Percentiles rank a stretch among this genome's conserved stretches.
Evolutionary conservation across 768 basidiomycete genomes (phyloP).

Genomic region (Phylloporus sp.): DNA sequence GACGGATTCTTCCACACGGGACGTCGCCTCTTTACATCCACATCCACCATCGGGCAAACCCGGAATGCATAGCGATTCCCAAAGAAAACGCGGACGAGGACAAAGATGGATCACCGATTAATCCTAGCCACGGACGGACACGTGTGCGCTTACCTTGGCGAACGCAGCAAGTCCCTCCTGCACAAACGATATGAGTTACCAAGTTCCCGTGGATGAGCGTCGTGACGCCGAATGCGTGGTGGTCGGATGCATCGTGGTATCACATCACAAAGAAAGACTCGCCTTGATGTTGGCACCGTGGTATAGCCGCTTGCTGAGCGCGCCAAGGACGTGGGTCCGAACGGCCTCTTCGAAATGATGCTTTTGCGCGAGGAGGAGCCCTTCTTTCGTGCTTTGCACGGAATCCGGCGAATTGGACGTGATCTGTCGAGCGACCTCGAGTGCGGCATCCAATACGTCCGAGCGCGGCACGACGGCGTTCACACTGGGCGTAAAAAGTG

Average conservation of each 20-base stretch:
- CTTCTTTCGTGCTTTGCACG: constrained; percentile 73
- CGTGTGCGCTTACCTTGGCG: constrained; percentile 30
- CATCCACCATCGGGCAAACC: constrained; percentile 1
- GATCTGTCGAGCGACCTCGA: constrained; percentile 59
- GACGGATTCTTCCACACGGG: constrained; percentile 20
- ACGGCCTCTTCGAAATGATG: constrained; percentile 52
- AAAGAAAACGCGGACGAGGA: not conserved
- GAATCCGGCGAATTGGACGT: constrained; percentile 71
- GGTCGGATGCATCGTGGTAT: not conserved
- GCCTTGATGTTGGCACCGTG: constrained; percentile 70
- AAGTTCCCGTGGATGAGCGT: not conserved
- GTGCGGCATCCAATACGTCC: constrained; percentile 55
- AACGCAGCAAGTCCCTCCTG: constrained; percentile 75
- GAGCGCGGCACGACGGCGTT: constrained; percentile 60
- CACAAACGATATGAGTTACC: constrained; percentile 17
- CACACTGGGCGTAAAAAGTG: constrained; percentile 43
- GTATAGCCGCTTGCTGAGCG: constrained; percentile 51
- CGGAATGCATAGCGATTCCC: constrained; percentile 2
- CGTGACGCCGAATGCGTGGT: not conserved
- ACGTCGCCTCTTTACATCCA: constrained; percentile 12
- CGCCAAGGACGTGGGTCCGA: constrained; percentile 40
- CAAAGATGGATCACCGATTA: not conserved
- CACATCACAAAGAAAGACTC: constrained; percentile 10
- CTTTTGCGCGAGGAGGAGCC: constrained; percentile 52
- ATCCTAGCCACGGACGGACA: not conserved